These are phyloP conservation scores for Aspergillus pseudoterreus DNA, from an alignment of 2,329 filamentous ascomycete species.

Conservation along the genomic window DNA sequence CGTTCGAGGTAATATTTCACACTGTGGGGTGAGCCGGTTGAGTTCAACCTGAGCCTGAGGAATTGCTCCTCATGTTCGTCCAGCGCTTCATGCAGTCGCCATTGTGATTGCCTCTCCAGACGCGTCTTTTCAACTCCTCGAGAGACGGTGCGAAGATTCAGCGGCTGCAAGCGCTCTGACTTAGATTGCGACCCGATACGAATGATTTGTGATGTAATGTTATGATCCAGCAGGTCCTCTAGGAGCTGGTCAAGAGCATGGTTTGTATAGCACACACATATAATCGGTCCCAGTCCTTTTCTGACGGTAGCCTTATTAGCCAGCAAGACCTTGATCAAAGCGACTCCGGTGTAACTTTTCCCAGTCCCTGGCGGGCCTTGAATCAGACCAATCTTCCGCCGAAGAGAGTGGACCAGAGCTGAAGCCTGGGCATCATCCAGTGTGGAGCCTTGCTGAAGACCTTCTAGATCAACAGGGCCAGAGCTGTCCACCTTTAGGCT, in stretches of 20 bases:
- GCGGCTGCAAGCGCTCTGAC: conserved; percentile 47
- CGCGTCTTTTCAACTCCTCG: conserved; percentile 34
- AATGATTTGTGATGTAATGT: conserved; percentile 46
- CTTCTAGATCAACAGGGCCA: conserved; percentile 15
- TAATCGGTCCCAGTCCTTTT: conserved; percentile 41
- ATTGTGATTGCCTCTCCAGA: conserved; percentile 23
- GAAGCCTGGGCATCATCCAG: conserved; percentile 20
- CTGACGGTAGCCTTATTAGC: conserved; percentile 18
- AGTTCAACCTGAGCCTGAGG: conserved; percentile 6
- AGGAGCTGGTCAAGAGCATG: conserved; percentile 58
- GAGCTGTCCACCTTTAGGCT: conserved; percentile 21
- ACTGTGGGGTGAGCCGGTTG: conserved; percentile 1
- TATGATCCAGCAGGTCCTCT: conserved; percentile 51
- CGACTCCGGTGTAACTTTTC: conserved; percentile 25
- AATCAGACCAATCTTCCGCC: conserved; percentile 19
- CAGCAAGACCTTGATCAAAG: conserved; percentile 22
- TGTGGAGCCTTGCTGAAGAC: conserved; percentile 12
- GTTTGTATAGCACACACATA: conserved; percentile 51
- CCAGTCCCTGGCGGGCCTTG: conserved; percentile 29
- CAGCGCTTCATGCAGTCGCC: conserved; percentile 4
- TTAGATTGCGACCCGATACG: conserved; percentile 60
- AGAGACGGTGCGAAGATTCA: conserved; percentile 47
- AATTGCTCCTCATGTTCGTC: conserved; percentile 13
- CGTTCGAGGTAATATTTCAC: conserved; percentile 16
- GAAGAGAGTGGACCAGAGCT: conserved; percentile 17